phyloP scores from a whole-genome alignment of 495 filamentous ascomycete species.

The Stereocaulon alpinum region DNA sequence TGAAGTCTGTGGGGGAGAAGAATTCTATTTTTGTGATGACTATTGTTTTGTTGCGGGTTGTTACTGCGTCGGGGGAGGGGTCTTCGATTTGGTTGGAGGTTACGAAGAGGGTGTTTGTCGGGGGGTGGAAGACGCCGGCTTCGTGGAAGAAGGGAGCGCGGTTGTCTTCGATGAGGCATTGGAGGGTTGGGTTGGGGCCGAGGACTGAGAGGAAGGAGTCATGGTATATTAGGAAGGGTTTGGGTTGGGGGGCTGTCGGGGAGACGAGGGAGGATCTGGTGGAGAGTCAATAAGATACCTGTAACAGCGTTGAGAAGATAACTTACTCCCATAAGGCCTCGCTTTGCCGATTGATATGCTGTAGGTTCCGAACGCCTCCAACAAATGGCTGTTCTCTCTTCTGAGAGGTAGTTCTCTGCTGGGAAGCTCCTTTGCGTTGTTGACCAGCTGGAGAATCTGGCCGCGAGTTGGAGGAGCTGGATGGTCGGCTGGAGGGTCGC shows the following conservation, averaged over 20 bases:
- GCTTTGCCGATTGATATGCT: slow-evolving; percentile 21
- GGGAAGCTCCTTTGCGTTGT: slow-evolving; percentile 12
- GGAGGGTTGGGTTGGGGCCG: slow-evolving; percentile 26
- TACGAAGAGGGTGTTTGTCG: slow-evolving; percentile 44
- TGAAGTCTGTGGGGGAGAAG: slow-evolving; percentile 25
- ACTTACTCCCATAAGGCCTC: slow-evolving; percentile 24
- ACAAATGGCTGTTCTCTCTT: slow-evolving; percentile 16
- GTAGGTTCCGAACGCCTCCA: slow-evolving; percentile 17
- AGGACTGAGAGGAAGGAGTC: slow-evolving; percentile 26
- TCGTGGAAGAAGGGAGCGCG: slow-evolving; percentile 47
- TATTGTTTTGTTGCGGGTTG: slow-evolving; percentile 25
- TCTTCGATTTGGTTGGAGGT: slow-evolving; percentile 38
- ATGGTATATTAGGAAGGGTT: slow-evolving; percentile 28
- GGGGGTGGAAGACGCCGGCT: slow-evolving; percentile 44
- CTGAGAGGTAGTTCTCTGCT: slow-evolving; percentile 10
- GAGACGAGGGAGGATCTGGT: slow-evolving; percentile 15
- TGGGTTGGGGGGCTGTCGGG: slow-evolving; percentile 20
- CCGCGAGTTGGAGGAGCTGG: slow-evolving; percentile 19
- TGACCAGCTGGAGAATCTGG: slow-evolving; percentile 14
- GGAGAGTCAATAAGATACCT: not conserved
- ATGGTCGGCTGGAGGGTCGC: slow-evolving; percentile 21
- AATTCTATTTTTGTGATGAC: slow-evolving; percentile 31
- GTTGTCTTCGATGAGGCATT: slow-evolving; percentile 28
- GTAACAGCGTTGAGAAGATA: not conserved
- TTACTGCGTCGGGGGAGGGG: slow-evolving; percentile 27